phyloP scores from a whole-genome alignment of 352 stramenopile genomes.

The Pythium angustatum region DNA sequence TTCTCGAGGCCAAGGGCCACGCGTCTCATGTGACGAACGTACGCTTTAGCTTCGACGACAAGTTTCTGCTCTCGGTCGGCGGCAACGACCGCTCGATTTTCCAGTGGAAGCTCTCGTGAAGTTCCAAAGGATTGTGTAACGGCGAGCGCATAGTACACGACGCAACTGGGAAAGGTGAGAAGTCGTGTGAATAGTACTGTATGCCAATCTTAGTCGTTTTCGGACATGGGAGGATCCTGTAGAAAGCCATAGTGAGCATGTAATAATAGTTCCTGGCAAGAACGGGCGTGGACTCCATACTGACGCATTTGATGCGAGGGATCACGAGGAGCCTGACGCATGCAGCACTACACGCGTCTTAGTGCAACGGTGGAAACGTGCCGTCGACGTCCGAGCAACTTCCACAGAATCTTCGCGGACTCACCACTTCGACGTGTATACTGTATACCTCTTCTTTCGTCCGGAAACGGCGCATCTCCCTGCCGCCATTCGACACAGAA shows the following conservation, averaged over 20 bases:
- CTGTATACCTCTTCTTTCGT: background rate
- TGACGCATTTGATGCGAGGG: no score
- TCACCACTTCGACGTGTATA: background rate
- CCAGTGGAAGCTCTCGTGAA: constrained; percentile 72
- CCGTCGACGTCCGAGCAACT: background rate
- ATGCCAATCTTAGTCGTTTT: no score
- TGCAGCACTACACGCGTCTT: no score
- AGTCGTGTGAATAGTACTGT: no score
- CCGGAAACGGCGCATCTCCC: background rate
- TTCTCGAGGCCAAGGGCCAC: constrained; percentile 54
- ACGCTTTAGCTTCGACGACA: constrained; percentile 81
- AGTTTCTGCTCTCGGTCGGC: constrained; percentile 77
- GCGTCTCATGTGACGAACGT: constrained; percentile 84
- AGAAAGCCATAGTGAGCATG: no score
- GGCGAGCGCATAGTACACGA: no score
- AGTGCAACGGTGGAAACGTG: background rate
- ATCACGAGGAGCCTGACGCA: no score
- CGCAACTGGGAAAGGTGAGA: no score
- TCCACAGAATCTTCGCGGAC: constrained; percentile 1
- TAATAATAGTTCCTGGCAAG: no score
- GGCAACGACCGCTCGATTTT: constrained; percentile 87
- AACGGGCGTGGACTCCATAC: no score
- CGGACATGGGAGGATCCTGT: no score
- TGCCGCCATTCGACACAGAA: constrained; percentile 1
- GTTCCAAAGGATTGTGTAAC: no score